phyloP scores from a whole-genome alignment of 2,329 filamentous ascomycete species.

The Penicillium brevicompactum region DNA sequence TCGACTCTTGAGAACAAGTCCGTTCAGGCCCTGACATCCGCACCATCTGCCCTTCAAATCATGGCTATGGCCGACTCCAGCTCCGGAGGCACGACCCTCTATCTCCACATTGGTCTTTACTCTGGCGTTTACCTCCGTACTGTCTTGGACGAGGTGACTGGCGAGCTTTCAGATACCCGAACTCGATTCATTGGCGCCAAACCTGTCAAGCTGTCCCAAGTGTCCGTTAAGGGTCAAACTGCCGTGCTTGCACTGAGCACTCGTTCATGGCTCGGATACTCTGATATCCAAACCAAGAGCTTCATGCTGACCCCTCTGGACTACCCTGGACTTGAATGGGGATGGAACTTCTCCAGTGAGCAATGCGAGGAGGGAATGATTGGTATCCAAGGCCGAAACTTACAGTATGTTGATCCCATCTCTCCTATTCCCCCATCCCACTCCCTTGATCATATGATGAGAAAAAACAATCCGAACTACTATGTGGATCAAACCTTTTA shows the following conservation, averaged over 20 bases:
- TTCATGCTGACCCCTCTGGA: constrained; percentile 92
- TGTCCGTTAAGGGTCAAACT: constrained; percentile 81
- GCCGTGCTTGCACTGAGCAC: constrained; percentile 90
- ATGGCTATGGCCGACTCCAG: constrained; percentile 96
- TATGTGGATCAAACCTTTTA: constrained; percentile 50
- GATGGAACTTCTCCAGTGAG: constrained; percentile 95
- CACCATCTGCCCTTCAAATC: constrained; percentile 84
- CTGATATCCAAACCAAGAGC: constrained; percentile 79
- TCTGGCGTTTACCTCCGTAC: constrained; percentile 96
- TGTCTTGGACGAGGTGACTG: constrained; percentile 91
- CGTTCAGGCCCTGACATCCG: constrained; percentile 87
- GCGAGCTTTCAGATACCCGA: constrained; percentile 90
- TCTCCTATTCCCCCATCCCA: constrained; percentile 12
- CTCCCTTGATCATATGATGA: constrained; percentile 48
- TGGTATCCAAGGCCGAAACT: constrained; percentile 83
- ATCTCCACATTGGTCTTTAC: constrained; percentile 92
- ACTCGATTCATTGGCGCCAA: constrained; percentile 94
- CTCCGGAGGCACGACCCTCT: constrained; percentile 82
- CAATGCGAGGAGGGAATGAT: constrained; percentile 94
- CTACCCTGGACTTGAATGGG: constrained; percentile 86
- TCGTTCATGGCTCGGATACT: constrained; percentile 93
- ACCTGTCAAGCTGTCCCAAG: constrained; percentile 83
- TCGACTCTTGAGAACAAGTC: constrained; percentile 91
- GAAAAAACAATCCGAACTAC: constrained; percentile 39
- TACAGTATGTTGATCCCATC: constrained; percentile 64